A percentile compares a stretch with the other conserved stretches of the same genome.
Conservation (phyloP, 208 protist genomes). For the Novymonas esmeraldas region DNA sequence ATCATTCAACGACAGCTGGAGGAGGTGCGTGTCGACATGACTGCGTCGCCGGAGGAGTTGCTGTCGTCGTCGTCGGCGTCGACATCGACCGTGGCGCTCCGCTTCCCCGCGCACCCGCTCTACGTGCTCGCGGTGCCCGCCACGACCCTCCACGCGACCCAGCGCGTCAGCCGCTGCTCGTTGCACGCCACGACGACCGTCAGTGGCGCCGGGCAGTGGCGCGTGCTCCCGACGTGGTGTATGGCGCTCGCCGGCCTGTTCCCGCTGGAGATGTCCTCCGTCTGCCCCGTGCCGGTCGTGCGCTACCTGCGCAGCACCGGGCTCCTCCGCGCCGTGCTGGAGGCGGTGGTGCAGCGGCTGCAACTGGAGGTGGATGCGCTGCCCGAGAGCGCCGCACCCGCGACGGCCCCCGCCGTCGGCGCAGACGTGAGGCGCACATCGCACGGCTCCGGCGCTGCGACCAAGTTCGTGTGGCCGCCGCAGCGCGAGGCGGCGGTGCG, state of each 20-base stretch:
- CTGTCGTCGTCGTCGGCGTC: neutral
- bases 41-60: neutral
- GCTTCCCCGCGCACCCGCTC: constrained; percentile 13
- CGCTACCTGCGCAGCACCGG: constrained; percentile 57
- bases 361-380: constrained; percentile 25
- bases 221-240: constrained; percentile 47
- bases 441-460: neutral
- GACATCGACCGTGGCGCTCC: neutral
- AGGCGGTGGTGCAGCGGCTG: constrained; percentile 26
- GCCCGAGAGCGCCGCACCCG: neutral
- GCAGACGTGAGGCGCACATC: neutral
- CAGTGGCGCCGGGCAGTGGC: neutral
- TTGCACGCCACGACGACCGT: neutral
- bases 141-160: too few species aligned
- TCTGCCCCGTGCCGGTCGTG: constrained; percentile 39
- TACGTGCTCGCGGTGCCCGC: constrained; percentile 8
- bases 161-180: neutral
- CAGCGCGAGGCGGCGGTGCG: neutral
- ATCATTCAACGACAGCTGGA: constrained; percentile 25
- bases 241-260: constrained; percentile 55
- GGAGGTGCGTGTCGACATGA: constrained; percentile 30
- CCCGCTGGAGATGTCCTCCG: constrained; percentile 32
- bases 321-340: constrained; percentile 40
- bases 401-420: neutral
- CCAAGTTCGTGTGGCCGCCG: neutral